Conservation (phyloP, 768 basidiomycete species). For the Dacryopinax spathularia region DNA sequence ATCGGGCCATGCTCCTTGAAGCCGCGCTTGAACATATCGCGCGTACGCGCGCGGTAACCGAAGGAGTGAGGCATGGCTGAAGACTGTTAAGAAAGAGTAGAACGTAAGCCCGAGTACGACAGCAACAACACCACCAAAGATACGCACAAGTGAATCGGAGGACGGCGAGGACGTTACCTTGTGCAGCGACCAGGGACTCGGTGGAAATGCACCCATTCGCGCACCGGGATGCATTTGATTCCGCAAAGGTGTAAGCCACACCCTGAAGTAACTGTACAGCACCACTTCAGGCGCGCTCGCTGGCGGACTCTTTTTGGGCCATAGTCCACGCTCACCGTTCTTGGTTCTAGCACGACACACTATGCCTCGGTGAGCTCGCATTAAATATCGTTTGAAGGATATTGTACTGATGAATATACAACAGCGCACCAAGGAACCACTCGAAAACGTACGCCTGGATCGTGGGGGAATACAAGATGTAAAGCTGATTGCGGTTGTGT, state of each 20-base stretch:
- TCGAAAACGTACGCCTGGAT: slow-evolving; percentile 19
- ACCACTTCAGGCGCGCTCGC: neutral
- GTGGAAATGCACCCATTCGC: slow-evolving; percentile 1
- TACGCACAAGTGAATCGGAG: neutral
- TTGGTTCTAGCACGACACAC: slow-evolving; percentile 4
- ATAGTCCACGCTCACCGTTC: neutral
- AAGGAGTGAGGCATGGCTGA: slow-evolving; percentile 90
- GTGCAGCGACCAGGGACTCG: neutral
- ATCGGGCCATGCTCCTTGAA: slow-evolving; percentile 95
- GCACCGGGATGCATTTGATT: neutral
- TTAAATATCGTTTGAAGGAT: neutral
- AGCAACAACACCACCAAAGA: neutral
- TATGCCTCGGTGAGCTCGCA: neutral
- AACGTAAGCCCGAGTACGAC: neutral
- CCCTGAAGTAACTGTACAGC: neutral
- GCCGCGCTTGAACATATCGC: slow-evolving; percentile 98
- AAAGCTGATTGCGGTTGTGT: slow-evolving; percentile 19
- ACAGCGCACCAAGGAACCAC: slow-evolving; percentile 24
- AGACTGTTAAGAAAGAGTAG: neutral
- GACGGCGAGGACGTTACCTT: slow-evolving; percentile 7
- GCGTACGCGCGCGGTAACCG: slow-evolving; percentile 99
- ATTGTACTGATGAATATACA: neutral
- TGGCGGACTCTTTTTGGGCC: neutral
- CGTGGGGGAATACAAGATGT: neutral
- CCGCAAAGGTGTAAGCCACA: neutral